These are phyloP conservation scores for Harringtonia lauricola DNA, from an alignment of 2,329 filamentous ascomycete species.

Conservation along the genomic window DNA sequence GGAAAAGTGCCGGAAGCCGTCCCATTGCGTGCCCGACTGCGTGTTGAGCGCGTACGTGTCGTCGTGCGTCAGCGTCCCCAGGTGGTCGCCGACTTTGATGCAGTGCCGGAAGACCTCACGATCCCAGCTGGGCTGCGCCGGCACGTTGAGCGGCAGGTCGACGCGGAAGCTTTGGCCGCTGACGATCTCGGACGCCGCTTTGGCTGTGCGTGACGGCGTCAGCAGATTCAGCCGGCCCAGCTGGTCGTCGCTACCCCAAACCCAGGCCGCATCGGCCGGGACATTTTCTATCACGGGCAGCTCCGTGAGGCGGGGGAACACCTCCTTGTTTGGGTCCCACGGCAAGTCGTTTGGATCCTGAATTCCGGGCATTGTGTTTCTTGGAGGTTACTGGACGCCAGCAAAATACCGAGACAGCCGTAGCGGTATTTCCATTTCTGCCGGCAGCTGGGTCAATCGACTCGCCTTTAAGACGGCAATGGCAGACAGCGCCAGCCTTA, in stretches of 20 bases:
- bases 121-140: conserved; percentile 3
- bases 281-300: neutral
- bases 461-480: too few species aligned
- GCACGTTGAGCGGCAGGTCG: conserved; percentile 26
- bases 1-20: conserved; percentile 9
- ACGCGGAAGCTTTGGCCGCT: conserved; percentile 15
- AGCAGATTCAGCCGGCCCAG: neutral
- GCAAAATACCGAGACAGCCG: too few species aligned
- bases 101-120: conserved; percentile 3
- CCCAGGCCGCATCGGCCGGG: conserved; percentile 7
- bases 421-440: too few species aligned
- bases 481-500: too few species aligned
- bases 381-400: too few species aligned
- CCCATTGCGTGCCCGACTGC: conserved; percentile 10
- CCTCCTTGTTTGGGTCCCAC: too few species aligned
- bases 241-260: conserved; percentile 6
- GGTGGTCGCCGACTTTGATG: neutral
- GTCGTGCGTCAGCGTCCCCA: conserved; percentile 3
- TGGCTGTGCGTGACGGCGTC: neutral
- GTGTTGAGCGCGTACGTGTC: conserved; percentile 7
- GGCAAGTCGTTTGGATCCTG: too few species aligned
- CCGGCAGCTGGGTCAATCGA: too few species aligned
- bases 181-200: neutral
- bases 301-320: too few species aligned
- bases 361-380: too few species aligned